Evolutionary conservation across 371 early-diverging fungal genomes (phyloP), one percentile per base, ranked within the genome.

Genomic region (Zancudomyces culisetae): DNA sequence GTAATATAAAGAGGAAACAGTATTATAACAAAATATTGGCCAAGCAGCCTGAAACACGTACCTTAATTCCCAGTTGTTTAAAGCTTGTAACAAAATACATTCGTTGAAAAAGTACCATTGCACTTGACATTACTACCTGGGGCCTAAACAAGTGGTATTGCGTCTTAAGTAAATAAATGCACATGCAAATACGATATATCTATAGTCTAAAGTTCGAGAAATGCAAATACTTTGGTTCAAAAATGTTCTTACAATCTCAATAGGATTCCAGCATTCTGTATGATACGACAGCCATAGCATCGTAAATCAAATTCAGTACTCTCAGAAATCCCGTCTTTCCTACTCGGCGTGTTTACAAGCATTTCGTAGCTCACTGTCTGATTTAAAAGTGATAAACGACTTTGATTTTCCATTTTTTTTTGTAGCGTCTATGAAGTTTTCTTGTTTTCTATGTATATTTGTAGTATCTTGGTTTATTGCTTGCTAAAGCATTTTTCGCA

Each of bases 111-210:
- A 96, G 69, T 1, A 90, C 85, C 62, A 92, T 90, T 1, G 93
- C 92, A n/a, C 90, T 90, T 2, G 92, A 90, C 77, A 90, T 85
- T 0, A 88, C 85, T 6, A 84, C 81, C 52, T 96, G 96, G 15
- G 95, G 92, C 27, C 90, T 90, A 64, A 12, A 41, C 1, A 10
- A 20, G 4, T 30, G 26, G 19, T 2, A 48, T 1, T 3, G 42
- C 6, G 12, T 1, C 13, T 15, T n/a, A n/a, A n/a, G n/a, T n/a
- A n/a, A n/a, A n/a, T n/a, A n/a, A n/a, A n/a, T n/a, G n/a, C n/a
- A n/a, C n/a, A n/a, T n/a, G n/a, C n/a, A n/a, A n/a, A n/a, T n/a
- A n/a, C n/a, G n/a, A n/a, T n/a, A n/a, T n/a, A n/a, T n/a, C n/a
- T n/a, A n/a, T n/a, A n/a, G n/a, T n/a, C n/a, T n/a, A n/a, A n/a